Evolutionary conservation across 106 monocot species (phyloP).

Genomic region (Platanthera zijinensis): DNA sequence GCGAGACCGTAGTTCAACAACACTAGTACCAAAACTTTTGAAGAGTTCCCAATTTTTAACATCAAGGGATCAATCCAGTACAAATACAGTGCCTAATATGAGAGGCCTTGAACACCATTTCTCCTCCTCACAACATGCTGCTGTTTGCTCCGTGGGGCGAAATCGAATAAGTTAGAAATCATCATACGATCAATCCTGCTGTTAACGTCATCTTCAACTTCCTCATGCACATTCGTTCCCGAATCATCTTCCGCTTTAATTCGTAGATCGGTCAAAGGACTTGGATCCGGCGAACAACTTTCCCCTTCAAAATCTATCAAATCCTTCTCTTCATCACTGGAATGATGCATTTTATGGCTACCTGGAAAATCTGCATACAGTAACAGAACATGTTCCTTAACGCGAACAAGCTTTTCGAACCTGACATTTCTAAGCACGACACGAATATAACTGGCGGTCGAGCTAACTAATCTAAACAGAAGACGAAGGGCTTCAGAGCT

Average conservation of each 20-base stretch:
- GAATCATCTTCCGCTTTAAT: constrained; percentile 6
- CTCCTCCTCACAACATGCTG: constrained; percentile 1
- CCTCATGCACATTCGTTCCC: too few relatives aligned
- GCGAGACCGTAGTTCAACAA: too few relatives aligned
- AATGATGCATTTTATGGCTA: not conserved
- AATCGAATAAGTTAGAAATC: constrained; percentile 30
- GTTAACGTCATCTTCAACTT: not conserved
- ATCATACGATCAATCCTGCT: constrained; percentile 42
- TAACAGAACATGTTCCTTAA: constrained; percentile 16
- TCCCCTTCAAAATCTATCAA: constrained; percentile 29
- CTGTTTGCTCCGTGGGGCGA: constrained; percentile 7
- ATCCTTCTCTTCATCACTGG: constrained; percentile 24
- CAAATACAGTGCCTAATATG: not conserved
- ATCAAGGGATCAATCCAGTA: too few relatives aligned
- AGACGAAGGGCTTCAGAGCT: constrained; percentile 11
- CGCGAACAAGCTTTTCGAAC: constrained; percentile 8
- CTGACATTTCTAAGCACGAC: constrained; percentile 21
- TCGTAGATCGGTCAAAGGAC: not conserved
- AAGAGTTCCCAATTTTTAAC: too few relatives aligned
- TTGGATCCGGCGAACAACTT: constrained; percentile 1
- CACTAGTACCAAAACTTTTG: too few relatives aligned
- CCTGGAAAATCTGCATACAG: constrained; percentile 16
- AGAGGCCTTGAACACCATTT: not conserved
- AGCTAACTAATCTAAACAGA: constrained; percentile 22
- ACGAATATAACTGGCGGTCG: constrained; percentile 17